Evolutionary conservation across 2,329 filamentous ascomycete species (phyloP), one percentile per base, ranked within the genome.

Genomic region (Chaetomium strumarium): DNA sequence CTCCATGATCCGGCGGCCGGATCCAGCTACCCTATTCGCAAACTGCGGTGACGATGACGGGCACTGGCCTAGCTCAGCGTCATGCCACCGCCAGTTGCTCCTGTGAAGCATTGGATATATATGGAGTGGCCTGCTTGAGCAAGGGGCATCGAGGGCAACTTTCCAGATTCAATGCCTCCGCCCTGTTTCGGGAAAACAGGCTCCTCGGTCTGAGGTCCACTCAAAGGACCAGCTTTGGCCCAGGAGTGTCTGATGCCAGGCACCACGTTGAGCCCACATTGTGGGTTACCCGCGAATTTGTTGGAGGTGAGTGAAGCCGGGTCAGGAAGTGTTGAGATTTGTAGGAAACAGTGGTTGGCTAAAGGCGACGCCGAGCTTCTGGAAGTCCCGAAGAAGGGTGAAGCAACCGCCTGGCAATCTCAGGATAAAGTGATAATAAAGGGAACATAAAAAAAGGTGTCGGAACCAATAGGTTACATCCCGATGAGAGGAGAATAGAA

Each of bases 1-100:
- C 45, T 39, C 39, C n/a, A n/a, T n/a, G n/a, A 52, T 60, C 58
- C 55, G 57, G 58, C 52, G 46, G 50, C 51, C 56, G 52, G 50
- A 55, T 51, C 53, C 49, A 41, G 46, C 14, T 33, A 2, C 16
- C 42, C 29, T 34, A 6, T 33, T 24, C 29, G 20, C 42, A 33
- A 24, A 24, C 24, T 7, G 24, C 7, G 24, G 24, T 7, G 24
- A 24, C 7, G 24, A 55, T 52, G 55, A 55, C 56, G 56, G 58
- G 33, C 58, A 50, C 54, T 60, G 40, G 53, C 57, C 57, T 56
- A 49, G 51, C 47, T 53, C 57, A 49, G 50, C 43, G 41, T 31
- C 16, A 34, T 30, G 7, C 29, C 33, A 16, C 44, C 12, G 42
- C 4, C 20, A 39, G 36, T 29, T 34, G 33, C 9, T 5, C 11